Conservation (phyloP, 1,139 yeast species). For the Nakaseomyces kungkrabaensis region DNA sequence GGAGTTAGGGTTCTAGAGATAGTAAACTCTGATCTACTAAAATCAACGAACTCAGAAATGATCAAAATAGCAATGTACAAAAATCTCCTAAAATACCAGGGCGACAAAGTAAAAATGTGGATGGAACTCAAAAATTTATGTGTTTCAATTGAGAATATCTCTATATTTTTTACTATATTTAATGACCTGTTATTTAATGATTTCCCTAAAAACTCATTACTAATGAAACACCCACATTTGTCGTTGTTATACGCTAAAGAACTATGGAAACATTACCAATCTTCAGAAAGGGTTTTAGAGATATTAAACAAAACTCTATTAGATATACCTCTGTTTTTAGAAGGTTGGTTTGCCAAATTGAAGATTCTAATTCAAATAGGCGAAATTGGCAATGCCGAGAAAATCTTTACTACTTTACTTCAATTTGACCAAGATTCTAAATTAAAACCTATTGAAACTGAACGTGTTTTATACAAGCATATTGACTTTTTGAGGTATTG, state of each 20-base stretch:
- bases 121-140: constrained; percentile 39
- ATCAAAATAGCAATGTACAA: constrained; percentile 6
- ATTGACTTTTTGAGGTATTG: constrained; percentile 45
- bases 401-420: constrained; percentile 33
- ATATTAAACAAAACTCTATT: constrained; percentile 43
- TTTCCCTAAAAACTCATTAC: constrained; percentile 25
- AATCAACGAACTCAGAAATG: neutral
- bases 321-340: constrained; percentile 38
- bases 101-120: constrained; percentile 50
- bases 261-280: constrained; percentile 41
- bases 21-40: neutral
- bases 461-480: constrained; percentile 54
- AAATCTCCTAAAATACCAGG: constrained; percentile 32
- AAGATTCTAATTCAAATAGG: constrained; percentile 46
- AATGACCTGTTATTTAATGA: constrained; percentile 34
- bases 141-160: constrained; percentile 29
- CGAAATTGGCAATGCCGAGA: constrained; percentile 11
- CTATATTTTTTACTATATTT: constrained; percentile 39
- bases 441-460: constrained; percentile 26
- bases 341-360: constrained; percentile 61
- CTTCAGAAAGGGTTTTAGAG: constrained; percentile 42
- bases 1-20: neutral
- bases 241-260: constrained; percentile 69
- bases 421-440: constrained; percentile 36
- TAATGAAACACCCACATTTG: constrained; percentile 43